Conservation (phyloP, 2,329 filamentous ascomycete species). For the Apiospora marii region DNA sequence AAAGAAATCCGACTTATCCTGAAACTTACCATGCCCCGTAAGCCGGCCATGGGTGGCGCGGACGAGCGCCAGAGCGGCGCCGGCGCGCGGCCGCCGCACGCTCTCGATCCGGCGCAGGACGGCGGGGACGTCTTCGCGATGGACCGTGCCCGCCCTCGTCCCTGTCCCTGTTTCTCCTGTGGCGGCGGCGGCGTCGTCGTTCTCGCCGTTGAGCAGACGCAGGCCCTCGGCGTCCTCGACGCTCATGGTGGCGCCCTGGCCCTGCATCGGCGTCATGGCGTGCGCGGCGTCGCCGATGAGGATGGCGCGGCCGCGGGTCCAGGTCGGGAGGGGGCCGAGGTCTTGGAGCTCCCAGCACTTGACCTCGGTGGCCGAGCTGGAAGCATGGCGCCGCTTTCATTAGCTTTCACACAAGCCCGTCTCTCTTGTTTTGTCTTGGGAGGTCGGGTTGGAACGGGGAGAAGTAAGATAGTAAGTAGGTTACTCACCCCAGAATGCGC, state of each 20-base stretch:
- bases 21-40: background rate
- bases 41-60: background rate
- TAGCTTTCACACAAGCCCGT: slow-evolving; percentile 41
- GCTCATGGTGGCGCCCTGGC: slow-evolving; percentile 36
- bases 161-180: too few species aligned
- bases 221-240: slow-evolving; percentile 38
- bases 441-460: slow-evolving; percentile 42
- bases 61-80: background rate
- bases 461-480: background rate
- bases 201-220: slow-evolving; percentile 22
- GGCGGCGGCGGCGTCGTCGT: background rate
- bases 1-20: background rate
- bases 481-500: background rate
- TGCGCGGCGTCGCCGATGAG: slow-evolving; percentile 31
- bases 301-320: slow-evolving; percentile 20
- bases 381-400: slow-evolving; percentile 31
- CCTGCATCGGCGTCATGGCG: slow-evolving; percentile 34
- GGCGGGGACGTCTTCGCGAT: slow-evolving; percentile 19
- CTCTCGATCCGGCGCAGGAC: slow-evolving; percentile 5
- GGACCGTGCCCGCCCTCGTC: background rate
- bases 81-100: background rate
- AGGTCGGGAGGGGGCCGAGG: slow-evolving; percentile 31
- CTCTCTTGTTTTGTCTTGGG: slow-evolving; percentile 38
- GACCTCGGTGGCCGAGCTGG: slow-evolving; percentile 18
- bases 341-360: slow-evolving; percentile 36